Conservation (phyloP, 2,329 filamentous ascomycete genomes). For the Neonectria faginata region DNA sequence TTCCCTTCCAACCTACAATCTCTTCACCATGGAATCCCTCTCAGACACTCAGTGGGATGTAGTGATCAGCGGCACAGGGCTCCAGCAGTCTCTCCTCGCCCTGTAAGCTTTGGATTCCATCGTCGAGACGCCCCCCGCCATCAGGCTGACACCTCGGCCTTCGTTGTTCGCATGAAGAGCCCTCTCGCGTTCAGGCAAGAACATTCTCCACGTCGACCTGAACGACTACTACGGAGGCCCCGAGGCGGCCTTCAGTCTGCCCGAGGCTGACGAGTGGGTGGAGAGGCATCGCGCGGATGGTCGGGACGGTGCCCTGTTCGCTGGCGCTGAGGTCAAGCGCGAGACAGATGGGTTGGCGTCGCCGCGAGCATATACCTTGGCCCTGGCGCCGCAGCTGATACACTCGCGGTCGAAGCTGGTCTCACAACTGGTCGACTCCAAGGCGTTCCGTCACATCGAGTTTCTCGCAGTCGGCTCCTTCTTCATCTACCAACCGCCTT, state of each 20-base stretch:
- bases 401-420: conserved; percentile 85
- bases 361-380: conserved; percentile 83
- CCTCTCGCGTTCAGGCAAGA: conserved; percentile 91
- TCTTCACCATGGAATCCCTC: conserved; percentile 75
- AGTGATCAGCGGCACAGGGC: conserved; percentile 81
- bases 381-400: conserved; percentile 86
- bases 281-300: conserved; percentile 49
- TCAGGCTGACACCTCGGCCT: conserved; percentile 50
- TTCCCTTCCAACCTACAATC: conserved; percentile 33
- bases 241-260: conserved; percentile 86
- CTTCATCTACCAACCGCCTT: conserved; percentile 74
- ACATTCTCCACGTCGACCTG: conserved; percentile 87
- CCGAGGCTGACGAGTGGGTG: conserved; percentile 84
- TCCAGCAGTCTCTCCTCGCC: conserved; percentile 83
- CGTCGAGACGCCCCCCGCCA: conserved; percentile 45
- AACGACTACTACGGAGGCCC: conserved; percentile 89
- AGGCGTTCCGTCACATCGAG: conserved; percentile 88
- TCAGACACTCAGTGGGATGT: conserved; percentile 82
- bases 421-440: conserved; percentile 85
- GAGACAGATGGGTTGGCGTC: conserved; percentile 62
- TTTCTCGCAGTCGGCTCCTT: conserved; percentile 94
- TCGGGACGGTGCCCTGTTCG: conserved; percentile 43
- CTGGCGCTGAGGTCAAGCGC: conserved; percentile 51
- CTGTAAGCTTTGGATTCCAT: conserved; percentile 68
- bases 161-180: conserved; percentile 70